Conservation (phyloP, 352 stramenopile genomes). For the Globisporangium iwayamae region DNA sequence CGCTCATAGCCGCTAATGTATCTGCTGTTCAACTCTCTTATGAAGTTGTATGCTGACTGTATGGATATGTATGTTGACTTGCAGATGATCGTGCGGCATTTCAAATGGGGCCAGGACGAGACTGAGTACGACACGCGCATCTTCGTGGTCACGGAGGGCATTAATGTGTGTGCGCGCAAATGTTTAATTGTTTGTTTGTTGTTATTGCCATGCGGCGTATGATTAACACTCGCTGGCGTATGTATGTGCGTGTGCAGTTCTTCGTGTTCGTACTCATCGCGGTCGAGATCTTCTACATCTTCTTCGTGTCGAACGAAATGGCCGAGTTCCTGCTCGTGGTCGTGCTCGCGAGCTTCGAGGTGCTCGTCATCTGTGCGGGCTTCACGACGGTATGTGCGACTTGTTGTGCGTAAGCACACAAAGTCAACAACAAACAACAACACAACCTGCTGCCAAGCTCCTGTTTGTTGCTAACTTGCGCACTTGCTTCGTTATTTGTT, state of each 20-base stretch:
- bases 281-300: constrained; percentile 84
- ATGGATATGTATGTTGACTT: neutral
- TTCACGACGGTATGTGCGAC: constrained; percentile 54
- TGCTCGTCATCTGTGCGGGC: constrained; percentile 50
- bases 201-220: neutral
- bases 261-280: constrained; percentile 66
- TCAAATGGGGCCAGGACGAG: constrained; percentile 68
- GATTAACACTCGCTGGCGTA: neutral
- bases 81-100: constrained; percentile 69
- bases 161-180: constrained; percentile 30
- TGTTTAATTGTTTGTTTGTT: neutral
- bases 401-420: neutral
- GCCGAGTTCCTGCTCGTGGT: constrained; percentile 67
- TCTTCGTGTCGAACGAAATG: constrained; percentile 61
- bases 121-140: constrained; percentile 72
- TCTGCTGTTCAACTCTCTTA: neutral
- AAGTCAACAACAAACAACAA: neutral
- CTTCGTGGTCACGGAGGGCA: constrained; percentile 75
- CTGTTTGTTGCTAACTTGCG: neutral
- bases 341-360: constrained; percentile 61
- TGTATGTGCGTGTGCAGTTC: constrained; percentile 27
- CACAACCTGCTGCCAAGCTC: neutral
- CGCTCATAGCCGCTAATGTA: neutral
- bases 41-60: constrained; percentile 1
- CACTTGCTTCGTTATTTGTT: neutral